These are phyloP conservation scores for Rhizopus delemar DNA, from an alignment of 371 early-diverging fungal species.

Conservation along the genomic window DNA sequence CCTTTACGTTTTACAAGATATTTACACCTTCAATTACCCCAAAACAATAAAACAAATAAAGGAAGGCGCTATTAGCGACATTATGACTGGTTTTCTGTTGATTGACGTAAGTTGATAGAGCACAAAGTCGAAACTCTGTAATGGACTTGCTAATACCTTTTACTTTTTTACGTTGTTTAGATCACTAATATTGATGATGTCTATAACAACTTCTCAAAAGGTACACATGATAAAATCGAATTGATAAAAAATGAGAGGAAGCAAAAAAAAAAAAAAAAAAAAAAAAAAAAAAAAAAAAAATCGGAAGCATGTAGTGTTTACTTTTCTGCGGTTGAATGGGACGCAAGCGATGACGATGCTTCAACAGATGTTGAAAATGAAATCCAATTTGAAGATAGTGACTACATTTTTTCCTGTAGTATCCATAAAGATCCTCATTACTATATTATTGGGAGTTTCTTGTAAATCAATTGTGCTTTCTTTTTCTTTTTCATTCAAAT, in stretches of 20 bases:
- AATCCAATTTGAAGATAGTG: conserved; percentile 2
- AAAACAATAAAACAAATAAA: conserved; percentile 5
- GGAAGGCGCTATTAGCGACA: conserved; percentile 1
- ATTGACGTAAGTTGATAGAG: conserved; percentile 6
- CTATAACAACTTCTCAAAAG: conserved; percentile 4
- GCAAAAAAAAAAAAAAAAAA: too few species aligned
- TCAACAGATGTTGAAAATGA: conserved; percentile 9
- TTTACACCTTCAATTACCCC: conserved; percentile 6
- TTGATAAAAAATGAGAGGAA: conserved; percentile 2
- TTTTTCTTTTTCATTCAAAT: too few species aligned
- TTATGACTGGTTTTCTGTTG: conserved; percentile 3
- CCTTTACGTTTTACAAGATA: conserved; percentile 5
- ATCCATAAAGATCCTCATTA: too few species aligned
- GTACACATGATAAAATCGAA: conserved; percentile 2
- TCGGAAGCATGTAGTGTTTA: conserved; percentile 1
- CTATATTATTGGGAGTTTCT: too few species aligned
- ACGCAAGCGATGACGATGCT: conserved; percentile 1
- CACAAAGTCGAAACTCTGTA: not conserved
- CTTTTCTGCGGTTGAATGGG: conserved; percentile 1
- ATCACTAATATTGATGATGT: not conserved
- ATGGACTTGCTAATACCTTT: conserved; percentile 1
- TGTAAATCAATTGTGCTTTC: too few species aligned
- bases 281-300: conserved; percentile 5
- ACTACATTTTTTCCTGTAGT: not conserved
- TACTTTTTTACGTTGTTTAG: conserved; percentile 2